Conservation (phyloP, 2,329 filamentous ascomycete species). For the Scedosporium minutisporum region DNA sequence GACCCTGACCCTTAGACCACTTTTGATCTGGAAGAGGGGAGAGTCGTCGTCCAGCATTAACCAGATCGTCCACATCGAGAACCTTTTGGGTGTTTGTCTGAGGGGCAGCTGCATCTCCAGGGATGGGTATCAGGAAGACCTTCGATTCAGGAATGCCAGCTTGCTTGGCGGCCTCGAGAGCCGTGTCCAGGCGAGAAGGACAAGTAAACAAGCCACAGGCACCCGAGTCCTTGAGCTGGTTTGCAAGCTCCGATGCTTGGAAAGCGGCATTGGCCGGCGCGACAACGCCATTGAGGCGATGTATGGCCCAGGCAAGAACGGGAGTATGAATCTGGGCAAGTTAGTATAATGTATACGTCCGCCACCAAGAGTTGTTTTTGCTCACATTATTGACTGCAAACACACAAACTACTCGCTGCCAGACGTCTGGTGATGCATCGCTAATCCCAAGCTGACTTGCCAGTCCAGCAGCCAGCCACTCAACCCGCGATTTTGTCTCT, state of each 20-base stretch:
- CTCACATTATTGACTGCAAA: slow-evolving; percentile 11
- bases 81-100: neutral
- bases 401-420: slow-evolving; percentile 7
- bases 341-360: neutral
- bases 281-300: slow-evolving; percentile 8
- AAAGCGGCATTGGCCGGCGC: slow-evolving; percentile 8
- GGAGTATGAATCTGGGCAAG: slow-evolving; percentile 4
- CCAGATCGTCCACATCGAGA: neutral
- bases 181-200: slow-evolving; percentile 3
- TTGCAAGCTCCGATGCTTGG: slow-evolving; percentile 4
- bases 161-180: slow-evolving; percentile 2
- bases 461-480: slow-evolving; percentile 6
- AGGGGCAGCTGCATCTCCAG: neutral
- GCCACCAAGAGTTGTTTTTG: neutral
- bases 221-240: slow-evolving; percentile 7
- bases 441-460: slow-evolving; percentile 1
- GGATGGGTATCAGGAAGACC: neutral
- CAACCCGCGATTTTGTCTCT: slow-evolving; percentile 1
- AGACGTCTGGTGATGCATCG: neutral
- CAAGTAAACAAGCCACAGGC: slow-evolving; percentile 5
- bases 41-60: neutral
- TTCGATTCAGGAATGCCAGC: slow-evolving; percentile 2
- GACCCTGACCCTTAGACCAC: neutral
- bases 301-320: slow-evolving; percentile 7
- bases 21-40: neutral